Evolutionary conservation across 345 rosid species (phyloP), one percentile per base, ranked within the genome.

Genomic region (Arabis hirsuta): DNA sequence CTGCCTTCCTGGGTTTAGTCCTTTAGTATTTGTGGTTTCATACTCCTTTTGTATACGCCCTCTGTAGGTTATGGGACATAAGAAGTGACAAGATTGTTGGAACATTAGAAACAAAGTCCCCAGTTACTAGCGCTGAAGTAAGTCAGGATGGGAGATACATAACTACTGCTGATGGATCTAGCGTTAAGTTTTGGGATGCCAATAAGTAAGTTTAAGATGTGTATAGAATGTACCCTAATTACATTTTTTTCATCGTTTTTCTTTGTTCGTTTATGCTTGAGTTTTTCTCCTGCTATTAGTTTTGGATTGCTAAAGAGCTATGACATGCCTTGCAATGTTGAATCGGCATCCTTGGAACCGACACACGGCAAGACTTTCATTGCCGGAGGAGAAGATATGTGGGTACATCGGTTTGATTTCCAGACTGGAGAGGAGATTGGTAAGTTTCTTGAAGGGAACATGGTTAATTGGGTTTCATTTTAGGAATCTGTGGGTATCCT

Each of bases 141-240:
- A 89, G 98, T 79, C 97, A 67, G 80, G 96, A 91, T 80, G 96
- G 96, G 51, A 88, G 93, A 29, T 91, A 88, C 76, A 94, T 94
- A 69, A 94, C 97, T 9, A 94, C 97, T 55, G 92, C 96, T 50
- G 96, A 94, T 67, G 98, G 96, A 48, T 86, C 95, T 36, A 88
- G 88, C 22, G 93, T 94, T 73, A 91, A 94, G 79, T 94, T 94
- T 71, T 94, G 98, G 97, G 97, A 94, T 80, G 91, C 98, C 53
- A 94, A 87, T 77, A 96, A 89, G 98, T 94, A 84, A 80, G 97
- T 83, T 72, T 27, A 24, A 20, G 12, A 63, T 41, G 7, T 9
- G 14, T 24, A 31, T 55, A 29, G n/a, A 52, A 6, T 11, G 61
- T 46, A 73, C 14, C 24, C 11, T 64, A 45, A 41, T 14, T 43